Percentiles rank a stretch among this genome's conserved stretches.
These are phyloP conservation scores for Xylaria sp. DNA, from an alignment of 2,329 filamentous ascomycete genomes.

Conservation along the genomic window DNA sequence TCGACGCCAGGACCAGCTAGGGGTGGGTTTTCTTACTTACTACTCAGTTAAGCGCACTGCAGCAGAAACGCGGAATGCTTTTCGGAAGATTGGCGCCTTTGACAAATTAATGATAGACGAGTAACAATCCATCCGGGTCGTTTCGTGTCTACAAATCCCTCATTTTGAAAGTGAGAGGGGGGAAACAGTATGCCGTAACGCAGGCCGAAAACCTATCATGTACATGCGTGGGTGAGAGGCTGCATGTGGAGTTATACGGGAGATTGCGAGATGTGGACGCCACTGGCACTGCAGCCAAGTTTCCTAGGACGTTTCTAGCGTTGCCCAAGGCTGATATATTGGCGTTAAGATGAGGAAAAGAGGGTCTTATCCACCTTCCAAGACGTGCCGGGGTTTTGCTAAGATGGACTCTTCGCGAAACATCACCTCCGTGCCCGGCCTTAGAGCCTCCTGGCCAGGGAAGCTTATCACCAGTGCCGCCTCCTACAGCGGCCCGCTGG, in stretches of 20 bases:
- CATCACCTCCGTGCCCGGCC: conserved; percentile 24
- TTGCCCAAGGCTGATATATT: conserved; percentile 2
- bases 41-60: neutral
- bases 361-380: conserved; percentile 34
- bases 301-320: conserved; percentile 13
- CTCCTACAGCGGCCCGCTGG: conserved; percentile 30
- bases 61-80: neutral
- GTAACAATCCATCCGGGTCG: neutral
- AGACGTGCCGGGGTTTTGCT: conserved; percentile 7
- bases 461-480: conserved; percentile 25
- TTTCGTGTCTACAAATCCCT: conserved; percentile 25
- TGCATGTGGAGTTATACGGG: conserved; percentile 6
- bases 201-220: neutral
- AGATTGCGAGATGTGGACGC: conserved; percentile 4
- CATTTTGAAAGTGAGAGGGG: neutral
- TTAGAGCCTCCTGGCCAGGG: conserved; percentile 16
- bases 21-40: conserved; percentile 22
- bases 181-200: neutral
- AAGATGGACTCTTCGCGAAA: conserved; percentile 2
- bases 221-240: neutral
- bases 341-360: conserved; percentile 19
- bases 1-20: conserved; percentile 24
- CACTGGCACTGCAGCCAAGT: conserved; percentile 19
- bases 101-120: conserved; percentile 20
- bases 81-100: conserved; percentile 12